Base-by-base conservation (phyloP, 495 filamentous ascomycete genomes). In the Xylona heveae region DNA sequence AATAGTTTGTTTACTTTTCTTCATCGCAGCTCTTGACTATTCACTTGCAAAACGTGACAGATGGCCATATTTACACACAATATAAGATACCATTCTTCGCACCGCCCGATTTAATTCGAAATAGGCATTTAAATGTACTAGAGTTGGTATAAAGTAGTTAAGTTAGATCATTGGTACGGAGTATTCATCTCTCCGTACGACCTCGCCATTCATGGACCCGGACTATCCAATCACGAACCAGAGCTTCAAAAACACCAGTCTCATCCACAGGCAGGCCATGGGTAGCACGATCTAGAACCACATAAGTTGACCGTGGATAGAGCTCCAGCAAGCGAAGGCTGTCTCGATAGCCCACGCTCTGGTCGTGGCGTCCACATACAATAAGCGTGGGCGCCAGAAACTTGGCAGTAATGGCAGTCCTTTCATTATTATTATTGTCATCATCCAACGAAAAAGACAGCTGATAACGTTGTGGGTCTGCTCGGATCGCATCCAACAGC, bases 201-300 rank as follows among this genome's bases (percentile, higher is more conserved):
- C 27, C 37, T 36, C 42, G 36, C 43, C 43, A 46, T 37, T 43
- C 43, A 24, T 40, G 24, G 30, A 48, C 43, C 23, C 47, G 41
- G 12, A 16, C 5, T 27, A 48, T 36, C 47, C 45, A 50, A 36
- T 50, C 43, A 30, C 43, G 37, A 38, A 50, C 45, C 41, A 50
- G 45, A 31, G 45, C 45, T 31, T 33, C 47, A 41, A 50, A 50
- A 34, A 50, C 28, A 20, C 45, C 28, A 19, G 15, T 46, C 41
- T 50, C 45, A 42, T 50, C 47, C 5, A 50, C 37, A 36, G 45
- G 45, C 37, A 50, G 43, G 13, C 41, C 47, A 46, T 50, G 47
- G 22, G 37, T 50, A 24, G 43, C 39, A 16, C 47, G 47, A 40
- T 50, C 47, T 30, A 50, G 33, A 38, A 50, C 41, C 32, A 40